phyloP scores from a whole-genome alignment of 1,139 yeast species.

The Candida sanyaensis region DNA sequence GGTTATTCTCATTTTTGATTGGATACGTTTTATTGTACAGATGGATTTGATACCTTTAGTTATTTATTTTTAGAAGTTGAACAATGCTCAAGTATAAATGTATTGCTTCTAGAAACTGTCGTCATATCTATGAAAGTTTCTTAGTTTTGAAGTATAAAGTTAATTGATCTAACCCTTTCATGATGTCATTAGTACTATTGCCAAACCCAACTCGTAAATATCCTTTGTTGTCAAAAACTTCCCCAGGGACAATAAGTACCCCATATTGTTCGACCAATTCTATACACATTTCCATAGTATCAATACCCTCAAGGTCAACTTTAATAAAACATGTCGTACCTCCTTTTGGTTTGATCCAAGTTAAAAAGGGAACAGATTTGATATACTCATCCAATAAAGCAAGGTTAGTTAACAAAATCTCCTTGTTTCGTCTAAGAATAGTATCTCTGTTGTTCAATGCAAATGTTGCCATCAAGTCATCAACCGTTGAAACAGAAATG shows the following conservation, averaged over 20 bases:
- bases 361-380: constrained; percentile 24
- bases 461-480: constrained; percentile 49
- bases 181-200: constrained; percentile 39
- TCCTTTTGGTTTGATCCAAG: constrained; percentile 48
- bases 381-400: constrained; percentile 35
- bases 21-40: too few species aligned
- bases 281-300: constrained; percentile 35
- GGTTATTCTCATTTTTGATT: too few species aligned
- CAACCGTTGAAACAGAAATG: constrained; percentile 50
- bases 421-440: constrained; percentile 40
- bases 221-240: constrained; percentile 45
- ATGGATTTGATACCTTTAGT: too few species aligned
- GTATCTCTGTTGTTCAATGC: constrained; percentile 36
- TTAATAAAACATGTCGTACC: constrained; percentile 52
- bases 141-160: constrained; percentile 8
- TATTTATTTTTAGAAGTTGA: too few species aligned
- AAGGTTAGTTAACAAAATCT: constrained; percentile 40
- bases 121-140: too few species aligned
- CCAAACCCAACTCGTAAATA: constrained; percentile 54
- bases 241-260: constrained; percentile 54
- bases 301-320: constrained; percentile 25
- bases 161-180: constrained; percentile 19
- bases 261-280: constrained; percentile 35
- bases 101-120: too few species aligned
- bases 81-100: too few species aligned